These are phyloP conservation scores for Cyclotella atomus DNA, from an alignment of 108 stramenopile species.

Conservation along the genomic window DNA sequence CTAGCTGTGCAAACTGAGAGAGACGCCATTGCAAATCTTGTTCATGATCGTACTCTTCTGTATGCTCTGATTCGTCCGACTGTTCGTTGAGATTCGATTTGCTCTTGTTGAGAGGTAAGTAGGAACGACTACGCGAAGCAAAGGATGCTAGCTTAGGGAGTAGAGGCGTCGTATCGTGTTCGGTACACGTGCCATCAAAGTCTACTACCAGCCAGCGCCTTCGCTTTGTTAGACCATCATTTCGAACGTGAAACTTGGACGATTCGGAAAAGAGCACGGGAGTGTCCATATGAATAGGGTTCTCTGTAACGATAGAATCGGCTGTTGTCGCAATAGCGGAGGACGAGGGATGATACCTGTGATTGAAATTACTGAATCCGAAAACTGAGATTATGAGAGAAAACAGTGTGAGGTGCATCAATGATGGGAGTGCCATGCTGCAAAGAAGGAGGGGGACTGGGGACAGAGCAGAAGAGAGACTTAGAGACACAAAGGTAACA, in stretches of 20 bases:
- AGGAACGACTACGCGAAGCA: constrained; percentile 32
- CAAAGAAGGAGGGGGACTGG: too few relatives aligned
- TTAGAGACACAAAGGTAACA: too few relatives aligned
- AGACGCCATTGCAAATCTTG: constrained; percentile 45
- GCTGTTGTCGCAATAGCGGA: too few relatives aligned
- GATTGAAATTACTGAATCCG: too few relatives aligned
- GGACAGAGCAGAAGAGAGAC: too few relatives aligned
- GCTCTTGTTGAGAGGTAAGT: background rate
- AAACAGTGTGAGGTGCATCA: too few relatives aligned
- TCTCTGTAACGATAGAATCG: too few relatives aligned
- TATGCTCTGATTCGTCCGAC: background rate
- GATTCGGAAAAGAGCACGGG: constrained; percentile 6
- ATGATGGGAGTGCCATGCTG: too few relatives aligned
- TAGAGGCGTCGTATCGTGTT: constrained; percentile 59
- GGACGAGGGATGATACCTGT: too few relatives aligned
- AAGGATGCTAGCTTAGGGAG: constrained; percentile 54
- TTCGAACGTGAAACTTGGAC: constrained; percentile 2
- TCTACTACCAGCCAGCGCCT: constrained; percentile 56
- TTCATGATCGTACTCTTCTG: constrained; percentile 19
- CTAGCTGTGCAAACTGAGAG: constrained; percentile 34
- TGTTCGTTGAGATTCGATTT: background rate
- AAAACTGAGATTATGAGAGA: too few relatives aligned
- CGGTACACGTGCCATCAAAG: constrained; percentile 61
- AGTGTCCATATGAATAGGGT: too few relatives aligned
- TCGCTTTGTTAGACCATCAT: constrained; percentile 18